Percentiles rank a stretch among this genome's conserved stretches.
These are phyloP conservation scores for Blastomyces parvus DNA, from an alignment of 2,329 filamentous ascomycete species.

Conservation along the genomic window DNA sequence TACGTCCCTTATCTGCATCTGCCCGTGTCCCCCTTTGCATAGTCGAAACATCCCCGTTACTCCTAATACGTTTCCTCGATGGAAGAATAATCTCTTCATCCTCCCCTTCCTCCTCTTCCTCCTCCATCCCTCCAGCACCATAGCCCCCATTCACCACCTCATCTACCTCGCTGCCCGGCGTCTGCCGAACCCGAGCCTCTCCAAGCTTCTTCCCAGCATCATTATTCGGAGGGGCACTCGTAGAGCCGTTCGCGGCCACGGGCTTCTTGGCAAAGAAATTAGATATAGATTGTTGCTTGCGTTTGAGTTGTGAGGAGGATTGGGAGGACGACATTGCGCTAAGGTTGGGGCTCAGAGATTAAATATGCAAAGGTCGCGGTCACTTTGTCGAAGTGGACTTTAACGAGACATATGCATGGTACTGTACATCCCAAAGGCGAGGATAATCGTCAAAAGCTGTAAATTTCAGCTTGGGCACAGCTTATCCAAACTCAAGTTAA, in stretches of 20 bases:
- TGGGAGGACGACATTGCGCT: conserved; percentile 26
- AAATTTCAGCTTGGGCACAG: not conserved
- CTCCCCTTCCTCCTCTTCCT: conserved; percentile 30
- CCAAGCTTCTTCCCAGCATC: conserved; percentile 9
- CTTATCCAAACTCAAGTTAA: not conserved
- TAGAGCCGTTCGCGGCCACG: conserved; percentile 10
- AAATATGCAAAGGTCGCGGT: not conserved
- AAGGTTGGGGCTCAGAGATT: not conserved
- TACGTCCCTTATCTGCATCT: not conserved
- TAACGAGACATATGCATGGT: not conserved
- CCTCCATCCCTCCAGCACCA: not conserved
- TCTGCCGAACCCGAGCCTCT: conserved; percentile 6
- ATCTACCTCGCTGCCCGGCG: not conserved
- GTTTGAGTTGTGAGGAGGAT: conserved; percentile 31
- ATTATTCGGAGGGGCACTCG: not conserved
- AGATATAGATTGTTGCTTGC: conserved; percentile 55
- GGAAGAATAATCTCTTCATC: conserved; percentile 31
- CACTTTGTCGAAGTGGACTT: not conserved
- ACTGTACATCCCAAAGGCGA: not conserved
- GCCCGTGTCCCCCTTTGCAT: conserved; percentile 8
- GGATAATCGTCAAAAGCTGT: not conserved
- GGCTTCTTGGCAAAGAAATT: conserved; percentile 67
- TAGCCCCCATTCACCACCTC: not conserved
- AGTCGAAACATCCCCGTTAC: conserved; percentile 19
- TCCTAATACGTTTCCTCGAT: conserved; percentile 33